Conservation (phyloP, 2,329 filamentous ascomycete genomes). For the Sclerotinia glacialis region DNA sequence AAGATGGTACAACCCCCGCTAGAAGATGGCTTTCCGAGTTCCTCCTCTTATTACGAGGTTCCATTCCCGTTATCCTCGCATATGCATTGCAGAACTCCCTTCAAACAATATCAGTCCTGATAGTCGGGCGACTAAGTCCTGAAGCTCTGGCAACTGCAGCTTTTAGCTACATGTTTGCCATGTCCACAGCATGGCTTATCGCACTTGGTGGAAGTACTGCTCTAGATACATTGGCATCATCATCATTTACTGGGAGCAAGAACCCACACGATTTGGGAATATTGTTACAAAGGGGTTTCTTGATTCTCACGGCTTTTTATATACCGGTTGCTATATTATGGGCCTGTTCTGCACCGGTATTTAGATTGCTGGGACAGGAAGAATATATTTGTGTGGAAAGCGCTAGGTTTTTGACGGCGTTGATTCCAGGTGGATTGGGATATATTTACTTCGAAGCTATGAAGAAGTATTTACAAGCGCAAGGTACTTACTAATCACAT, state of each 20-base stretch:
- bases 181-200: constrained; percentile 84
- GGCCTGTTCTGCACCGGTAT: constrained; percentile 71
- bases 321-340: constrained; percentile 69
- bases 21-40: constrained; percentile 55
- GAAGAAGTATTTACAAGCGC: constrained; percentile 86
- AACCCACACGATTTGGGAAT: constrained; percentile 77
- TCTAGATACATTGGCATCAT: constrained; percentile 79
- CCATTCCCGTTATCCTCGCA: constrained; percentile 75
- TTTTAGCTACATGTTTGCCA: constrained; percentile 92
- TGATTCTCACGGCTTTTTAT: constrained; percentile 72
- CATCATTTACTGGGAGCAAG: constrained; percentile 75
- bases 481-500: constrained; percentile 60
- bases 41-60: constrained; percentile 64
- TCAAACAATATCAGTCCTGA: constrained; percentile 77
- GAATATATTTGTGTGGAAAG: constrained; percentile 72
- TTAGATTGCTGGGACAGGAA: constrained; percentile 72
- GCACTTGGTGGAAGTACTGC: constrained; percentile 83
- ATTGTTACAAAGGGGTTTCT: constrained; percentile 71
- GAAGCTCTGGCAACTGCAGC: constrained; percentile 78
- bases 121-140: constrained; percentile 75
- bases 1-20: constrained; percentile 26
- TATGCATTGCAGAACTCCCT: constrained; percentile 84
- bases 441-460: constrained; percentile 86
- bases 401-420: constrained; percentile 65
- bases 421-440: constrained; percentile 78